Evolutionary conservation across 2,329 filamentous ascomycete genomes (phyloP).

Genomic region (Stachybotrys chartarum): DNA sequence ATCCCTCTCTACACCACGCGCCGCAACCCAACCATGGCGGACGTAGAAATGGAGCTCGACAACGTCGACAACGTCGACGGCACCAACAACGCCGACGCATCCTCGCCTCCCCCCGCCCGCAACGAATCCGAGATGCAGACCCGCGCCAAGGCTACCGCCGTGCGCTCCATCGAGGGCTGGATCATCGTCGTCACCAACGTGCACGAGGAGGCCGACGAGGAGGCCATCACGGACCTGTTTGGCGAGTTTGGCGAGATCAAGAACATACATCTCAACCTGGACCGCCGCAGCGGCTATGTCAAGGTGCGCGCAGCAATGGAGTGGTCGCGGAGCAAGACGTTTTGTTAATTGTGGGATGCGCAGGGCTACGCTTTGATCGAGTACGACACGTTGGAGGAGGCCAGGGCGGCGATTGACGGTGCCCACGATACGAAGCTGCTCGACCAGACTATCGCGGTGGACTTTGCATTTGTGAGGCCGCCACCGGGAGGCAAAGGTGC

Average conservation of each 20-base stretch:
- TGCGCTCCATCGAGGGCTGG: slow-evolving; percentile 85
- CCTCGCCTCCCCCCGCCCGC: slow-evolving; percentile 29
- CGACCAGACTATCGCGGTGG: slow-evolving; percentile 73
- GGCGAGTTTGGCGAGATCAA: slow-evolving; percentile 82
- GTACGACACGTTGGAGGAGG: slow-evolving; percentile 72
- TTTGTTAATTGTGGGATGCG: slow-evolving; percentile 25
- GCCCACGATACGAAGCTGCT: slow-evolving; percentile 72
- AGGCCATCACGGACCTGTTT: slow-evolving; percentile 74
- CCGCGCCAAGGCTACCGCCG: slow-evolving; percentile 66
- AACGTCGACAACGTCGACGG: slow-evolving; percentile 29
- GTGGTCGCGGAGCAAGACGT: slow-evolving; percentile 63
- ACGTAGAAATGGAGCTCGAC: slow-evolving; percentile 55
- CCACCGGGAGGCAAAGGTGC: slow-evolving; percentile 47
- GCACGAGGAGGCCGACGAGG: slow-evolving; percentile 80
- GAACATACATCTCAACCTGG: slow-evolving; percentile 78
- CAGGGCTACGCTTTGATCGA: slow-evolving; percentile 83
- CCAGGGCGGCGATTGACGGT: slow-evolving; percentile 72
- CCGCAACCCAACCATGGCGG: slow-evolving; percentile 34
- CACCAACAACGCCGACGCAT: neutral
- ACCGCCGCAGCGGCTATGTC: slow-evolving; percentile 76
- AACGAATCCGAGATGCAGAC: slow-evolving; percentile 64
- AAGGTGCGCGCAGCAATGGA: slow-evolving; percentile 48
- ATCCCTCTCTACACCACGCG: neutral
- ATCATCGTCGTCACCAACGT: slow-evolving; percentile 83
- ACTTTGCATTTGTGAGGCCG: slow-evolving; percentile 80